Evolutionary conservation across 1,139 yeast genomes (phyloP).

Genomic region (Lodderomyces theae): DNA sequence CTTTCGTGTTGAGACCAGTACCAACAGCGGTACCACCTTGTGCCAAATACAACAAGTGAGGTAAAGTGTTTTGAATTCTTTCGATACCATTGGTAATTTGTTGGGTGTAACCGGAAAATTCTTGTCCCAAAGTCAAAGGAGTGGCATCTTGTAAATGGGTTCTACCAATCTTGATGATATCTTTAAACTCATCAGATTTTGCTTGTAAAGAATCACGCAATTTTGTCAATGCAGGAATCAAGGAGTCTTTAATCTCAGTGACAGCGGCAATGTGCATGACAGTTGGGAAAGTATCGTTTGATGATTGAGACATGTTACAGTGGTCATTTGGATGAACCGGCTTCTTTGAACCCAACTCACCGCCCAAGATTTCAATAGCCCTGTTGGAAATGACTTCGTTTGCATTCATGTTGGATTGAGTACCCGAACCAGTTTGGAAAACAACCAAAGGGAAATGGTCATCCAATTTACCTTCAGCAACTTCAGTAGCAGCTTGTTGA

Average conservation of each 20-base stretch:
- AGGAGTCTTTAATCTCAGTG: conserved; percentile 69
- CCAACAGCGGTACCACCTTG: conserved; percentile 99
- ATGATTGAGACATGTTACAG: conserved; percentile 96
- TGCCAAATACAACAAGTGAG: conserved; percentile 77
- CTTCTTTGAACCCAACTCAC: conserved; percentile 81
- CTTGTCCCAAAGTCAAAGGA: conserved; percentile 96
- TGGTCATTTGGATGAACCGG: conserved; percentile 99
- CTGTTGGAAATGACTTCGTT: conserved; percentile 97
- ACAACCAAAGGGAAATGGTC: conserved; percentile 98
- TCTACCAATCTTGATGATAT: conserved; percentile 96
- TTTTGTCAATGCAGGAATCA: conserved; percentile 75
- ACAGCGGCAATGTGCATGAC: conserved; percentile 99
- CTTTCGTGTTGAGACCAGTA: conserved; percentile 91
- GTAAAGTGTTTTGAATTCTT: conserved; percentile 75
- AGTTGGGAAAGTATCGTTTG: conserved; percentile 98
- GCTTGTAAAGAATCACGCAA: conserved; percentile 74
- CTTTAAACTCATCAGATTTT: conserved; percentile 78
- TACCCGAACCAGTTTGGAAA: conserved; percentile 98
- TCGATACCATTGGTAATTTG: conserved; percentile 88
- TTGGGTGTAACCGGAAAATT: conserved; percentile 93
- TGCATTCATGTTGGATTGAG: conserved; percentile 98
- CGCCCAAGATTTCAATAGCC: conserved; percentile 94
- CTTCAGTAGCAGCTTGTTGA: conserved; percentile 93
- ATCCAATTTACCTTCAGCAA: conserved; percentile 82
- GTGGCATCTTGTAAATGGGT: conserved; percentile 99